Conservation (phyloP, 495 filamentous ascomycete species). For the Lasiosphaeria hispida region DNA sequence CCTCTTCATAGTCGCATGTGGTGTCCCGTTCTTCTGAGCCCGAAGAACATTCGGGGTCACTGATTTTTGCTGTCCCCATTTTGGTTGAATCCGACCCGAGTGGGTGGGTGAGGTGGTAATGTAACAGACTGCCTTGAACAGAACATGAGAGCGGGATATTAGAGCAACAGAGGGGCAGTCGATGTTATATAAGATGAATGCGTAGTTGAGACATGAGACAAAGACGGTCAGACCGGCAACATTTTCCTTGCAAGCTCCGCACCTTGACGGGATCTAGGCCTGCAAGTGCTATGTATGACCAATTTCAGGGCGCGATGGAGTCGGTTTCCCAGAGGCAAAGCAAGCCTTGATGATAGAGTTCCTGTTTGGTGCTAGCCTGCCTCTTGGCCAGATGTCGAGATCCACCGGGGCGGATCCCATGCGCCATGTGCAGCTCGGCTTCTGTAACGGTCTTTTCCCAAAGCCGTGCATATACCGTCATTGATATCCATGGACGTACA, state of each 20-base stretch:
- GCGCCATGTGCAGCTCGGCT: slow-evolving; percentile 12
- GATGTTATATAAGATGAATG: too few species aligned
- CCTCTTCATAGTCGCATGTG: slow-evolving; percentile 27
- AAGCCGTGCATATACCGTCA: too few species aligned
- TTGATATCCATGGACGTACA: too few species aligned
- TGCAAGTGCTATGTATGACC: too few species aligned
- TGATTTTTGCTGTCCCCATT: not conserved
- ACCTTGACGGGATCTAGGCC: too few species aligned
- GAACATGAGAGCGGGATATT: too few species aligned
- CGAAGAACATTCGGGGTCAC: slow-evolving; percentile 3
- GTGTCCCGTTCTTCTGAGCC: not conserved
- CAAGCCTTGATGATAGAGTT: not conserved
- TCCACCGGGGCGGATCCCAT: not conserved
- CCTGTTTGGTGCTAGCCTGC: not conserved
- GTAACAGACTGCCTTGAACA: too few species aligned
- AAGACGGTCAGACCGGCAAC: too few species aligned
- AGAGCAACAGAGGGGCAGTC: too few species aligned
- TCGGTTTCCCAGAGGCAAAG: not conserved
- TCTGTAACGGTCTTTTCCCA: not conserved
- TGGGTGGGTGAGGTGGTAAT: not conserved
- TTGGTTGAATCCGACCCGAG: not conserved
- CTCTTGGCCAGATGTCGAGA: not conserved
- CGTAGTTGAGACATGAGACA: too few species aligned
- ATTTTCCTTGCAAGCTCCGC: too few species aligned
- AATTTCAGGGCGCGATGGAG: too few species aligned